Percentiles rank a stretch among this genome's conserved stretches.
These are phyloP conservation scores for Phenoliferia sp. DNA, from an alignment of 1,284 basidiomycete genomes.

Conservation along the genomic window DNA sequence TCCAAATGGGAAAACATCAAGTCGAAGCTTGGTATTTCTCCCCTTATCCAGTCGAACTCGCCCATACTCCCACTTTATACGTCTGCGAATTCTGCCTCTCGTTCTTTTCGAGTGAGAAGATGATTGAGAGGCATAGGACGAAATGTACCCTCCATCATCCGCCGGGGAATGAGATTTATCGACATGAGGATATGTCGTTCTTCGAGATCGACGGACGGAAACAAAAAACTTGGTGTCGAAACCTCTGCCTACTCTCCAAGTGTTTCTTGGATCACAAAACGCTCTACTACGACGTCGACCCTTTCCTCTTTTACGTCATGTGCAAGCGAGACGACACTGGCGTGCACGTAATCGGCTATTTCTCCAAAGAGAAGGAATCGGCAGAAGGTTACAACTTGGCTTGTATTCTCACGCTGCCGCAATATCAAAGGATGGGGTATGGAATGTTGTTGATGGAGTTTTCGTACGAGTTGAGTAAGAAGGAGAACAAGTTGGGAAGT, in stretches of 20 bases:
- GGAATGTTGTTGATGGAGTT: slow-evolving; percentile 97
- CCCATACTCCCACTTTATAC: slow-evolving; percentile 88
- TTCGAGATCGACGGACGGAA: slow-evolving; percentile 97
- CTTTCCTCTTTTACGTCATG: slow-evolving; percentile 99
- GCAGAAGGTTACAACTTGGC: slow-evolving; percentile 98
- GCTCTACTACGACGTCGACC: slow-evolving; percentile 98
- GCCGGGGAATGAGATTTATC: slow-evolving; percentile 98
- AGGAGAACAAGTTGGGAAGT: slow-evolving; percentile 89
- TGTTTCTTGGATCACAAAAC: slow-evolving; percentile 99
- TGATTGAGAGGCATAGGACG: slow-evolving; percentile 81
- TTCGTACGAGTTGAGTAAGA: slow-evolving; percentile 95
- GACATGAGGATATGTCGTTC: slow-evolving; percentile 91
- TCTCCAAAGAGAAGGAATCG: slow-evolving; percentile 98
- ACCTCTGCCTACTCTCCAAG: slow-evolving; percentile 92
- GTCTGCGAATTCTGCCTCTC: slow-evolving; percentile 98
- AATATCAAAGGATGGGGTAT: slow-evolving; percentile 93
- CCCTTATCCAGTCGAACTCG: slow-evolving; percentile 96
- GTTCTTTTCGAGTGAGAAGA: slow-evolving; percentile 80
- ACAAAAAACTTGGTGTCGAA: slow-evolving; percentile 94
- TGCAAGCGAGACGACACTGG: slow-evolving; percentile 80
- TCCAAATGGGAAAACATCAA: slow-evolving; percentile 94
- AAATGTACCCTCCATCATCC: slow-evolving; percentile 93
- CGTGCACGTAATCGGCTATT: slow-evolving; percentile 94
- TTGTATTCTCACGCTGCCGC: slow-evolving; percentile 95
- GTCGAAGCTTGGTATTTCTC: slow-evolving; percentile 99